A percentile compares a stretch with the other conserved stretches of the same genome.
Conservation (phyloP, 2,329 filamentous ascomycete genomes). For the Claviceps lovelessii region DNA sequence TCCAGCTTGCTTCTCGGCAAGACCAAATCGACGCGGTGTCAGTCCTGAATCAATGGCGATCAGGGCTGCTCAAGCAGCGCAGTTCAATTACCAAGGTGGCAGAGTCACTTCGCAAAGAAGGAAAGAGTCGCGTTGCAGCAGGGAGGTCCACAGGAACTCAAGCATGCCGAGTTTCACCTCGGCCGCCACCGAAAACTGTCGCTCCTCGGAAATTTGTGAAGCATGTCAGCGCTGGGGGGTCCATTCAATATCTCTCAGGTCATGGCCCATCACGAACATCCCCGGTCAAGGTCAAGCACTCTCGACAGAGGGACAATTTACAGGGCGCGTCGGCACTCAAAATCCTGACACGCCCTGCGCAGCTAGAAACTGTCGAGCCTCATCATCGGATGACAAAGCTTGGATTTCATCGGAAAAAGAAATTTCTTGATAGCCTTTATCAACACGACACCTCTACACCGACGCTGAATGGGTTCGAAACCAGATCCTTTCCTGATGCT, state of each 20-base stretch:
- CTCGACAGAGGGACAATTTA: not conserved
- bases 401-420: conserved; percentile 38
- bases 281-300: not conserved
- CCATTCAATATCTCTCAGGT: conserved; percentile 12
- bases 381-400: conserved; percentile 19
- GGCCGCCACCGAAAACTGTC: not conserved
- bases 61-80: conserved; percentile 34
- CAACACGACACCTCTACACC: conserved; percentile 16
- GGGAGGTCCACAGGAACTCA: conserved; percentile 13
- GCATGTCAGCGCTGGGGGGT: conserved; percentile 14
- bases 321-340: not conserved
- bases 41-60: conserved; percentile 40
- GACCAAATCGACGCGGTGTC: conserved; percentile 45
- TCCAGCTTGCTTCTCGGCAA: conserved; percentile 44
- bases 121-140: conserved; percentile 6
- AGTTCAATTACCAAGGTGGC: conserved; percentile 16
- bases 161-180: not conserved
- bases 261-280: not conserved
- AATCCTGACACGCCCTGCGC: conserved; percentile 29
- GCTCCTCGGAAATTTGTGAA: conserved; percentile 16
- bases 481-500: not conserved
- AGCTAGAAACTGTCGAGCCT: conserved; percentile 35
- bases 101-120: conserved; percentile 4
- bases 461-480: not conserved
- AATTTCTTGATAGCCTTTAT: conserved; percentile 40